Base-by-base conservation (phyloP, 768 basidiomycete genomes). In the Tricholoma sp. region DNA sequence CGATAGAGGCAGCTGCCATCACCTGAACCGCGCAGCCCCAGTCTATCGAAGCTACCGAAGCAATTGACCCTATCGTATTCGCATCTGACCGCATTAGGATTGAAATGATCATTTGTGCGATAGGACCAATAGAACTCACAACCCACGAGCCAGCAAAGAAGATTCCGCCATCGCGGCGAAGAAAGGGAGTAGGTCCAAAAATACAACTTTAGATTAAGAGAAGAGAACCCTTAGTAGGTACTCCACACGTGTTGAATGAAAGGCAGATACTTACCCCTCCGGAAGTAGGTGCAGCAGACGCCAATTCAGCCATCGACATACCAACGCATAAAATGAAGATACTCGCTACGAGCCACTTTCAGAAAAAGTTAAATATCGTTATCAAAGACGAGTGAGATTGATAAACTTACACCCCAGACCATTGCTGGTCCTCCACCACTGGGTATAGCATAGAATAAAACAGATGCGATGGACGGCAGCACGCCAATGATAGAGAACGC, bases 401-500 rank as follows among this genome's bases (percentile, higher is more conserved):
- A 50, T 36, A 34, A 2, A 74, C 80, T 56, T 57, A 84, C 82
- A 12, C 86, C 86, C 86, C 86, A 90, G 11, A 86, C 83, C 84
- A 89, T 85, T 1, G 84, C 78, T 1, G 82, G 79, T 0, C 85
- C 80, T 4, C 85, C 86, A 11, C 88, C 88, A 67, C 88, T 85
- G 0, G 84, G 84, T 18, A 87, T 70, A 2, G 85, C 76, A 65
- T 83, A 84, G 59, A 76, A 76, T 37, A 80, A 59, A 12, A 79
- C 77, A 31, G 77, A 79, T 68, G 85, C 81, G 33, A 88, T 85
- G 0, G 86, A 86, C 10, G 86, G 78, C 11, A 89, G 65, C 0
- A 81, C 65, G 1, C 88, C 87, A 52, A 89, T 85, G 57, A 89
- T 82, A 1, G 83, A 85, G 65, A 89, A 89, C 0, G 83, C 80